Evolutionary conservation across 2,329 filamentous ascomycete genomes (phyloP).

Genomic region (Colletotrichum chrysophilum): DNA sequence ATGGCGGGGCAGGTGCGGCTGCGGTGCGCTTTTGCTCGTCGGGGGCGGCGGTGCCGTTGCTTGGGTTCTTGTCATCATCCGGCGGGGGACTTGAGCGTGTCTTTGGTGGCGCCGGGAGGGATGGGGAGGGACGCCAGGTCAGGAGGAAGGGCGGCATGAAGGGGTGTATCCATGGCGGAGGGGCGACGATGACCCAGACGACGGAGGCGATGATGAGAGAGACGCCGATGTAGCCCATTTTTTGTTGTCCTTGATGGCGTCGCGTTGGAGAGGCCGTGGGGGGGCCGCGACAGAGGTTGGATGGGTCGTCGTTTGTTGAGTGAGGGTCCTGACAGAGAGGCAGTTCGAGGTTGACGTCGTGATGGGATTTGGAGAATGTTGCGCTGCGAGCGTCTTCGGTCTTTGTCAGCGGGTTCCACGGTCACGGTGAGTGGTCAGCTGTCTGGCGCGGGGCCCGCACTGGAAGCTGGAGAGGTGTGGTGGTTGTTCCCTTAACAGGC

Average conservation of each 20-base stretch:
- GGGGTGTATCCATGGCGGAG: conserved; percentile 53
- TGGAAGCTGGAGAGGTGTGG: neutral
- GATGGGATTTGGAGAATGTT: neutral
- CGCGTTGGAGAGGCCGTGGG: neutral
- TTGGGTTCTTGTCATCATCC: neutral
- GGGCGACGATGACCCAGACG: conserved; percentile 60
- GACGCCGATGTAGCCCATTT: conserved; percentile 61
- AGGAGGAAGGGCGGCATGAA: conserved; percentile 46
- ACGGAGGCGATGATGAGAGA: conserved; percentile 68
- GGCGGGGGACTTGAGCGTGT: neutral
- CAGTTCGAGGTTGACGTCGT: neutral
- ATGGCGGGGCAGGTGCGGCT: conserved; percentile 13
- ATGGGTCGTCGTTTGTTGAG: neutral
- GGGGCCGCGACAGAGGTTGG: neutral
- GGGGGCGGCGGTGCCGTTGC: neutral
- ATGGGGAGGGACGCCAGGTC: conserved; percentile 1
- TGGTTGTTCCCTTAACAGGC: neutral
- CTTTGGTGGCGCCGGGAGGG: neutral
- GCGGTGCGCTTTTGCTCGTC: neutral
- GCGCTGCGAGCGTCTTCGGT: neutral
- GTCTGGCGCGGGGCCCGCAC: neutral
- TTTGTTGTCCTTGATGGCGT: neutral
- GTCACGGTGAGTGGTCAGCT: neutral
- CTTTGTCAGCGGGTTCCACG: neutral
- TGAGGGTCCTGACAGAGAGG: neutral